Percentiles rank a stretch among this genome's conserved stretches.
Evolutionary conservation across 108 stramenopile species (phyloP).

Genomic region (Epithemia pelagica): DNA sequence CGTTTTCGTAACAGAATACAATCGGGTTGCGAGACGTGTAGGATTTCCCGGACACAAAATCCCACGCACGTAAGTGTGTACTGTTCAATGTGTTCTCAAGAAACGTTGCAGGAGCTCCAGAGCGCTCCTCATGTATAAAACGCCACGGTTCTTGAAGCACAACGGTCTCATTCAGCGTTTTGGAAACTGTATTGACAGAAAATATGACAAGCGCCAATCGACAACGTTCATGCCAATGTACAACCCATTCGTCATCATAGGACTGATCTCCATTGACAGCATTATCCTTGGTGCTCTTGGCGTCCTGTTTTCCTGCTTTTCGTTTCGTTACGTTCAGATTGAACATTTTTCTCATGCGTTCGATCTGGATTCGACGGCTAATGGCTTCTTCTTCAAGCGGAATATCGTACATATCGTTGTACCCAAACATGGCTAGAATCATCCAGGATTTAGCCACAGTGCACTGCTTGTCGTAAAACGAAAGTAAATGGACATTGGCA

Average conservation of each 20-base stretch:
- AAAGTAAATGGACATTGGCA: constrained; percentile 46
- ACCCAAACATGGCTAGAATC: constrained; percentile 61
- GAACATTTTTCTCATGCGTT: constrained; percentile 61
- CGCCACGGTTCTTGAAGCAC: constrained; percentile 51
- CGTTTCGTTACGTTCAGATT: constrained; percentile 21
- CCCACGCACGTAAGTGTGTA: constrained; percentile 68
- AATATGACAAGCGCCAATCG: constrained; percentile 69
- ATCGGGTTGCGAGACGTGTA: constrained; percentile 52
- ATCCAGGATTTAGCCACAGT: constrained; percentile 66
- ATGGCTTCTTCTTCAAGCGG: constrained; percentile 62
- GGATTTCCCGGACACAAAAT: constrained; percentile 65
- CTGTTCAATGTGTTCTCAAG: constrained; percentile 48
- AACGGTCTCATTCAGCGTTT: constrained; percentile 9
- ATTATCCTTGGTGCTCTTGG: neutral
- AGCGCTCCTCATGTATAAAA: constrained; percentile 56
- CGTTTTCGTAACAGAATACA: constrained; percentile 55
- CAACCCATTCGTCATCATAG: constrained; percentile 22
- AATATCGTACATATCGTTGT: constrained; percentile 69
- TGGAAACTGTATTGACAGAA: constrained; percentile 28
- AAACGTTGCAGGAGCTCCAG: constrained; percentile 58
- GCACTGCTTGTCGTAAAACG: constrained; percentile 20
- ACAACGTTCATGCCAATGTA: constrained; percentile 51
- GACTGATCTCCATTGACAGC: neutral
- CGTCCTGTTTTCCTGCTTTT: neutral
- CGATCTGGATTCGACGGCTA: constrained; percentile 49